phyloP scores from a whole-genome alignment of 2,329 filamentous ascomycete species.

The Paraphaeosphaeria minitans region DNA sequence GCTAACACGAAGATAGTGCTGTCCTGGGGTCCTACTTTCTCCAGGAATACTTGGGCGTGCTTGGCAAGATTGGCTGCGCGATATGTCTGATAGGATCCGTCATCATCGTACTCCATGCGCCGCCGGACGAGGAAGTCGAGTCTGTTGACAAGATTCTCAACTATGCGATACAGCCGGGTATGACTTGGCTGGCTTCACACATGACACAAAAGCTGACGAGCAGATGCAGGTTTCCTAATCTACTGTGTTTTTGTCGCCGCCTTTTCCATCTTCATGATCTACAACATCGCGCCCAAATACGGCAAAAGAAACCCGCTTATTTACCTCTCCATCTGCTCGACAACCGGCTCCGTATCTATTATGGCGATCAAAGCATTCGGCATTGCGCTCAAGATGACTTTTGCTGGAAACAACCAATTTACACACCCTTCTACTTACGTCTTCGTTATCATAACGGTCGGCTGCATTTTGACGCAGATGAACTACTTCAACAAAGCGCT shows the following conservation, averaged over 20 bases:
- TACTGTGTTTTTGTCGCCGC: slow-evolving; percentile 80
- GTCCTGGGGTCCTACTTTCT: slow-evolving; percentile 95
- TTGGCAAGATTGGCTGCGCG: slow-evolving; percentile 94
- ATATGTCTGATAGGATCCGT: slow-evolving; percentile 95
- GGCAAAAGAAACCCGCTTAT: slow-evolving; percentile 96
- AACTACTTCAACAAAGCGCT: slow-evolving; percentile 99
- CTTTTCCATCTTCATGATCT: slow-evolving; percentile 95
- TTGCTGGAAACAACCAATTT: slow-evolving; percentile 94
- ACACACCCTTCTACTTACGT: slow-evolving; percentile 94
- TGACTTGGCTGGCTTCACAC: slow-evolving; percentile 28
- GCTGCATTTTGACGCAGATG: slow-evolving; percentile 98
- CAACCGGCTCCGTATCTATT: slow-evolving; percentile 94
- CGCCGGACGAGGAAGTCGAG: slow-evolving; percentile 87
- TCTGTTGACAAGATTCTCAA: slow-evolving; percentile 90
- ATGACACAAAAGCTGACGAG: slow-evolving; percentile 17
- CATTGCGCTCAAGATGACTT: slow-evolving; percentile 93
- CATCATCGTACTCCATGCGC: slow-evolving; percentile 96
- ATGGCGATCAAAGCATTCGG: slow-evolving; percentile 99
- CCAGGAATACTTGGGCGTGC: slow-evolving; percentile 82
- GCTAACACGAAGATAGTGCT: slow-evolving; percentile 59
- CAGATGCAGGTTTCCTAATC: slow-evolving; percentile 76
- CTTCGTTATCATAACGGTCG: slow-evolving; percentile 88
- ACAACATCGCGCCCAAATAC: slow-evolving; percentile 84
- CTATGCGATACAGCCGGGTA: slow-evolving; percentile 91
- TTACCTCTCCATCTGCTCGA: slow-evolving; percentile 97